Percentiles rank a stretch among this genome's conserved stretches.
Conservation (phyloP, 108 stramenopile species). For the Mediolabrus comicus region DNA sequence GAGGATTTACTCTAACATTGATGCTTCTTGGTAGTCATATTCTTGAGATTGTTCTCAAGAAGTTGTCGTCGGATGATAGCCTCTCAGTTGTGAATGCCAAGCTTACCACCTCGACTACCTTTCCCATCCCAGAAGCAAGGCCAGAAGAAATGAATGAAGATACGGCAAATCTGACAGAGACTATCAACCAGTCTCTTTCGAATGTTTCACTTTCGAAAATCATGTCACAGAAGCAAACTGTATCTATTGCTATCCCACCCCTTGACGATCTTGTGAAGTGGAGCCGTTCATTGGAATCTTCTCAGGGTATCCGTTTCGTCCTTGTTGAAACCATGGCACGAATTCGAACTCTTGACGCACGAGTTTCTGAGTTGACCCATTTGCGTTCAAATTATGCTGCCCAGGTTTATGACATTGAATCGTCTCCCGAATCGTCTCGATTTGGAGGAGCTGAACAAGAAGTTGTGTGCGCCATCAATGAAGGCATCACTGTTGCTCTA, state of each 20-base stretch:
- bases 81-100: conserved; percentile 36
- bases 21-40: conserved; percentile 40
- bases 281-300: conserved; percentile 35
- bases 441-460: conserved; percentile 52
- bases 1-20: conserved; percentile 23
- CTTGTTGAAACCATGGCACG: conserved; percentile 59
- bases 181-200: conserved; percentile 11
- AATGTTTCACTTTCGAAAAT: conserved; percentile 37
- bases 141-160: neutral
- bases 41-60: conserved; percentile 32
- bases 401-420: conserved; percentile 38
- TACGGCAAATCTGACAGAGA: neutral
- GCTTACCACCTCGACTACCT: conserved; percentile 34
- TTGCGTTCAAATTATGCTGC: conserved; percentile 50
- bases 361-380: conserved; percentile 46
- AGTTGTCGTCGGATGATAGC: neutral
- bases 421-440: neutral
- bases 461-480: conserved; percentile 63
- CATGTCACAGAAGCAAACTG: conserved; percentile 26
- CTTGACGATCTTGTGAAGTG: conserved; percentile 59
- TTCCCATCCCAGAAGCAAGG: conserved; percentile 14
- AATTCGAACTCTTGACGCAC: conserved; percentile 44
- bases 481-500: conserved; percentile 64
- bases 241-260: conserved; percentile 44
- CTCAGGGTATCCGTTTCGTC: conserved; percentile 57